Conservation (phyloP, 257 asterid genomes). For the Cruciata laevipes region DNA sequence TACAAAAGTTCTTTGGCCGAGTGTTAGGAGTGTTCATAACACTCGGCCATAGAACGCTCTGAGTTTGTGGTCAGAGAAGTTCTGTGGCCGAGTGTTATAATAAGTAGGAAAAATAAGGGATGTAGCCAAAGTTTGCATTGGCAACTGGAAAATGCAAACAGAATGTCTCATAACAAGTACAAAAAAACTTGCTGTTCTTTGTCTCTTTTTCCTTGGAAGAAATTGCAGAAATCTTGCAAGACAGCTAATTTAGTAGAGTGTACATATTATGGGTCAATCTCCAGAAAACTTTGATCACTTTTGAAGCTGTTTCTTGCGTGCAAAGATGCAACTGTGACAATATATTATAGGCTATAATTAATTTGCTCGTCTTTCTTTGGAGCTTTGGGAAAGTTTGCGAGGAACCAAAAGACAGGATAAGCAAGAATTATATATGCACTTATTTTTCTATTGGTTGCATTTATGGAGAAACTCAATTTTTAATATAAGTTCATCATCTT, state of each 20-base stretch:
- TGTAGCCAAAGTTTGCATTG: neutral
- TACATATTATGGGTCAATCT: neutral
- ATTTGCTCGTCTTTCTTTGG: neutral
- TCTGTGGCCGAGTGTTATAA: neutral
- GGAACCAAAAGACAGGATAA: conserved; percentile 30
- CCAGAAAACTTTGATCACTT: conserved; percentile 6
- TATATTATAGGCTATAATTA: conserved; percentile 11
- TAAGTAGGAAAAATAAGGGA: neutral
- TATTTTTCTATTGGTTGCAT: conserved; percentile 15
- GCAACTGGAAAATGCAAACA: neutral
- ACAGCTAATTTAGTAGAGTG: conserved; percentile 3
- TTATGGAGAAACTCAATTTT: conserved; percentile 6
- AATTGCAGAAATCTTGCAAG: conserved; percentile 1
- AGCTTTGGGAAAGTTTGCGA: conserved; percentile 11
- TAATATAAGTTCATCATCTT: conserved; percentile 14
- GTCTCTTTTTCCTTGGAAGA: conserved; percentile 5
- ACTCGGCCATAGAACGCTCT: no score
- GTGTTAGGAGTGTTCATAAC: no score
- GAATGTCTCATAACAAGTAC: neutral
- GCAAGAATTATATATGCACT: conserved; percentile 10
- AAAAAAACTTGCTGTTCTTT: conserved; percentile 1
- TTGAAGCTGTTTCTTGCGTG: conserved; percentile 10
- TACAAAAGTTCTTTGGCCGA: no score
- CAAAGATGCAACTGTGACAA: neutral
- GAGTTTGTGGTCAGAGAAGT: no score